Evolutionary conservation across 2,329 filamentous ascomycete genomes (phyloP), one percentile per base, ranked within the genome.

Genomic region (Pseudocercospora eumusae): DNA sequence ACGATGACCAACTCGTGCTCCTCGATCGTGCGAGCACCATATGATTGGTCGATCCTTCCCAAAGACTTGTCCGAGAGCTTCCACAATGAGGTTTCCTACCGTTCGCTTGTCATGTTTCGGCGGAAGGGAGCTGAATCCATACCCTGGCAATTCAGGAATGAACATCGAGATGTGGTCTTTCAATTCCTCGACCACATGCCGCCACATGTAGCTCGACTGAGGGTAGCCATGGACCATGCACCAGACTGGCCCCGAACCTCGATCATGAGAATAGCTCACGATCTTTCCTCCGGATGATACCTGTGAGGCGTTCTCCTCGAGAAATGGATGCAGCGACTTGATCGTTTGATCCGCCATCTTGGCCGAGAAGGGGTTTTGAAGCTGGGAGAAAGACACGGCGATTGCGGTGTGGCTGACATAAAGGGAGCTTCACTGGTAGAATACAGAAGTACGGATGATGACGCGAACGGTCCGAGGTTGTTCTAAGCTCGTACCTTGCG

Each of bases 1-100:
- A 21, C 81, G 79, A 68, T 83, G 82, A 57, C 75, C 76, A 64
- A 83, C 75, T 8, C 81, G 77, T 2, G 78, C 81, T 45, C 82
- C 81, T 31, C 80, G 79, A 67, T 83, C 81, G 67, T 84, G 81
- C 20, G 80, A 80, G 42, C 75, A 76, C 59, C 83, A 75, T 61
- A 83, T 77, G 15, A 84, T 68, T 0, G 69, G 69, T 13, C 71
- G 74, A 57, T 65, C 64, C 3, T 64, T 63, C 23, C 66, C 64
- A 62, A 81, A 76, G 42, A 75, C 66, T 3, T 68, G 60, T 8
- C 69, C 62, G 8, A 81, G 71, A 6, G 75, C 73, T 65, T 76
- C 73, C 47, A 83, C 70, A 50, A 83, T 73, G n/a, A 77, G 74
- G 4, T 69, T 66, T 15, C 80, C 80, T 28, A 80, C 73, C 28